phyloP scores from a whole-genome alignment of 139 green algal species.

The Micractinium conductrix region DNA sequence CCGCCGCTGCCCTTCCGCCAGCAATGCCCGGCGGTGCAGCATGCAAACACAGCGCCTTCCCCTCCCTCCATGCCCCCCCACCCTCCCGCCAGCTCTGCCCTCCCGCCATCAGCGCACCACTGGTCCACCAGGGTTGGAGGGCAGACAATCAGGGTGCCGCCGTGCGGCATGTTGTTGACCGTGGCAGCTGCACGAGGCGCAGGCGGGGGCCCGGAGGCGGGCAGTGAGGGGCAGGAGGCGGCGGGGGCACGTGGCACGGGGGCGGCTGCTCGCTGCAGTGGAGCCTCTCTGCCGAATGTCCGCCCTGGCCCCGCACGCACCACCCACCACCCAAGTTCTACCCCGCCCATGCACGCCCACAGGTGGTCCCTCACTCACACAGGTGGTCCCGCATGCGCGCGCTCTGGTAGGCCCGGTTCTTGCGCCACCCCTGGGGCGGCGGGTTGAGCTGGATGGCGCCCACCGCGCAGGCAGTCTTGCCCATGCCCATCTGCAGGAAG shows the following conservation, averaged over 20 bases:
- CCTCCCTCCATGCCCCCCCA: not conserved
- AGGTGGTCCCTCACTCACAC: slow-evolving; percentile 1
- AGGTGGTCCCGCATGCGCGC: not conserved
- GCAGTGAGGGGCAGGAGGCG: not conserved
- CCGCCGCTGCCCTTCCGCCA: no score
- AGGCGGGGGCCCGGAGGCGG: not conserved
- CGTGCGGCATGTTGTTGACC: slow-evolving; percentile 44
- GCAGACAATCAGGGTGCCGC: slow-evolving; percentile 41
- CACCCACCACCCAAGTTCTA: no score
- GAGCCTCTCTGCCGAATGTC: no score
- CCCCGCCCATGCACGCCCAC: not conserved
- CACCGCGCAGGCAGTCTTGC: slow-evolving; percentile 39
- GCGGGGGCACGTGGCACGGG: not conserved
- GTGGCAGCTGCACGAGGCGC: not conserved
- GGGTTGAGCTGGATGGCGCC: slow-evolving; percentile 36
- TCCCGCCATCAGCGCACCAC: slow-evolving; percentile 32
- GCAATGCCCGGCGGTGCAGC: no score
- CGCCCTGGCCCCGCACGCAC: no score
- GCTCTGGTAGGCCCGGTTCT: slow-evolving; percentile 9
- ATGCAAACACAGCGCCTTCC: no score
- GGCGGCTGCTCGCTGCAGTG: no score
- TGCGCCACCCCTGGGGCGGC: slow-evolving; percentile 32
- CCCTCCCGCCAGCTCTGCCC: not conserved
- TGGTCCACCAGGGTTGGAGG: slow-evolving; percentile 33
- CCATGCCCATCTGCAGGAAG: slow-evolving; percentile 31